Base-by-base conservation (phyloP, 805 yeast genomes). In the Kuraishia hungarica region DNA sequence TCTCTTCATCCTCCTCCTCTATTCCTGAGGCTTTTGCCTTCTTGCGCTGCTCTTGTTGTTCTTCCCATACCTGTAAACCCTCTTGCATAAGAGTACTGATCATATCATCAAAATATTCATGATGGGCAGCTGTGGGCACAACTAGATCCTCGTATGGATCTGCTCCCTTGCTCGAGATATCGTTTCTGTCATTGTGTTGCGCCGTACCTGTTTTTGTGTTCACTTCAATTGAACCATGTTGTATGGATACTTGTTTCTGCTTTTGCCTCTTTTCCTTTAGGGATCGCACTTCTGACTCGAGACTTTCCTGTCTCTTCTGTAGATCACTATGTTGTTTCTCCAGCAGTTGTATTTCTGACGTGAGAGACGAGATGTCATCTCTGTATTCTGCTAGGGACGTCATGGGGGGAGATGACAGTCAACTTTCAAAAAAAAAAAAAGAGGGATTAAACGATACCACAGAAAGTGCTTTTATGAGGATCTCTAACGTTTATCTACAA, bases 91-190 rank as follows among this genome's bases (percentile, higher is more conserved):
- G 26, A 13, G 57, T 59, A 53, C 61, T 64, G 20, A 68, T 61
- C 52, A 65, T 53, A 5, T 58, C 62, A 52, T 68, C 71, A 56
- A 68, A 67, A 51, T 64, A 64, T 39, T 66, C 69, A 51, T 64
- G 68, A 15, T 60, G 62, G 11, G 64, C 62, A 1, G 63, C 59
- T 6, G 58, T 61, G 11, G 63, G 67, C 35, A 50, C 51, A 49
- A 54, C 48, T 15, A 48, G 48, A 28, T 56, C 58, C 22, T 48
- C 48, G 43, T 23, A 46, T 19, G 51, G 50, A 19, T 47, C 21
- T n/a, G 20, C 47, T 23, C 19, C 43, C 43, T 13, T 35, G 43
- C 43, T 15, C 43, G n/a, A 10, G 43, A 6, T 35, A 35, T 35
- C 43, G 11, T 15, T 4, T 13, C 43, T 35, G n/a, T 10, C 43